These are phyloP conservation scores for Plasmodium relictum DNA, from an alignment of 169 alveolate species.

Conservation along the genomic window DNA sequence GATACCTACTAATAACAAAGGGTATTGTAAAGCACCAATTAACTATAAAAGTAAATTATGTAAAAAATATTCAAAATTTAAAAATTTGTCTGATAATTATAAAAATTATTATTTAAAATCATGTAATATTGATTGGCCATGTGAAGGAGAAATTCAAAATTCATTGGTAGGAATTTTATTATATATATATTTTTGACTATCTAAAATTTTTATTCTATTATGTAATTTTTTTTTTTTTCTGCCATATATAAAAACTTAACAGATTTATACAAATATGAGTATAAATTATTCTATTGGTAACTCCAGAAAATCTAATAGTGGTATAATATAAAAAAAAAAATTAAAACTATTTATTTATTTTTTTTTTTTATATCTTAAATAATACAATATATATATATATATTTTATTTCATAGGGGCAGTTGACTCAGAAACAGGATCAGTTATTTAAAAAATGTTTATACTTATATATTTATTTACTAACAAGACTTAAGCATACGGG, in stretches of 20 bases:
- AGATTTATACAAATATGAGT: no score
- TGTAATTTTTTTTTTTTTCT: not conserved
- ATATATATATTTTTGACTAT: not conserved
- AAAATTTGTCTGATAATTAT: constrained; percentile 51
- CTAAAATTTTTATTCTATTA: not conserved
- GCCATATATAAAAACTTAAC: not conserved
- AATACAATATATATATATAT: not conserved
- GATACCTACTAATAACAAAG: constrained; percentile 40
- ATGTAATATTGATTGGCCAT: constrained; percentile 72
- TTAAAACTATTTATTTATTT: no score
- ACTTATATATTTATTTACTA: not conserved
- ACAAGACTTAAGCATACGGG: not conserved
- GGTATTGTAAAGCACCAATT: constrained; percentile 61
- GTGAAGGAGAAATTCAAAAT: constrained; percentile 64
- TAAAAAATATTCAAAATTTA: constrained; percentile 28
- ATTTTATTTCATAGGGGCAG: constrained; percentile 26
- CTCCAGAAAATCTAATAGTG: not conserved
- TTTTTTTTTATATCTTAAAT: not conserved
- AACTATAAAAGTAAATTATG: constrained; percentile 49
- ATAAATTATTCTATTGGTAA: no score
- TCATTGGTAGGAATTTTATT: constrained; percentile 17
- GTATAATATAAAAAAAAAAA: not conserved
- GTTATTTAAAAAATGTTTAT: constrained; percentile 13
- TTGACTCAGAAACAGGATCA: constrained; percentile 61
- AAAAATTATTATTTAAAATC: constrained; percentile 50